Conservation (phyloP, 2,329 filamentous ascomycete genomes). For the Arthrobotrys entomopaga region DNA sequence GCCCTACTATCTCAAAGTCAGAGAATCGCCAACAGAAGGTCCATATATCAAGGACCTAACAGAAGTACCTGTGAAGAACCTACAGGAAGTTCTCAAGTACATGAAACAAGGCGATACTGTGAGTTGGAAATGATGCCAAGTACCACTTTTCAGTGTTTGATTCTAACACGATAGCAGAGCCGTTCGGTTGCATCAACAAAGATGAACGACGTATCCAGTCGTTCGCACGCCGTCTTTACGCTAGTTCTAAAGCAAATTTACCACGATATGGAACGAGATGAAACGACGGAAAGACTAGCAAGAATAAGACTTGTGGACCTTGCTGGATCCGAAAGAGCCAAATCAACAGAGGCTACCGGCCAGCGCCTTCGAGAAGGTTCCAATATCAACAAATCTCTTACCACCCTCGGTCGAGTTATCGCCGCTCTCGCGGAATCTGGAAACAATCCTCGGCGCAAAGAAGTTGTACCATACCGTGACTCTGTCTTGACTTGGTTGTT, state of each 20-base stretch:
- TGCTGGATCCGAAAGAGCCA: conserved; percentile 92
- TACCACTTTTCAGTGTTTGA: conserved; percentile 40
- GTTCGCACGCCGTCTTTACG: conserved; percentile 96
- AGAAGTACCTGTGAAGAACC: conserved; percentile 88
- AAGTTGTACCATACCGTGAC: conserved; percentile 91
- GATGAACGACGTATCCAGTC: conserved; percentile 98
- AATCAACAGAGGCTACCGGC: conserved; percentile 93
- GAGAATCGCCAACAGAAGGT: conserved; percentile 92
- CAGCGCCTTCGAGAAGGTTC: conserved; percentile 89
- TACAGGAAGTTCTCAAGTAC: conserved; percentile 84
- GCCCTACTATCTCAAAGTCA: conserved; percentile 94
- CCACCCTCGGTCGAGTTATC: conserved; percentile 93
- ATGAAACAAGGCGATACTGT: conserved; percentile 85
- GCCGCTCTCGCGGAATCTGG: conserved; percentile 84
- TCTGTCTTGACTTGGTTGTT: conserved; percentile 85
- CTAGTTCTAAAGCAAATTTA: conserved; percentile 98
- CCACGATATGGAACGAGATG: conserved; percentile 95
- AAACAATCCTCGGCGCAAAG: conserved; percentile 69
- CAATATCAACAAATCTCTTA: conserved; percentile 99
- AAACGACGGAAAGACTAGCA: conserved; percentile 93
- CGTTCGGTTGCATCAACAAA: conserved; percentile 93
- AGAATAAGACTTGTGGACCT: conserved; percentile 95
- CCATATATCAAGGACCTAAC: conserved; percentile 97
- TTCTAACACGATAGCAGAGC: conserved; percentile 64
- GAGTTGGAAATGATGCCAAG: conserved; percentile 6